Percentiles rank a stretch among this genome's conserved stretches.
Conservation (phyloP, 768 basidiomycete species). For the Boletellus ananas region DNA sequence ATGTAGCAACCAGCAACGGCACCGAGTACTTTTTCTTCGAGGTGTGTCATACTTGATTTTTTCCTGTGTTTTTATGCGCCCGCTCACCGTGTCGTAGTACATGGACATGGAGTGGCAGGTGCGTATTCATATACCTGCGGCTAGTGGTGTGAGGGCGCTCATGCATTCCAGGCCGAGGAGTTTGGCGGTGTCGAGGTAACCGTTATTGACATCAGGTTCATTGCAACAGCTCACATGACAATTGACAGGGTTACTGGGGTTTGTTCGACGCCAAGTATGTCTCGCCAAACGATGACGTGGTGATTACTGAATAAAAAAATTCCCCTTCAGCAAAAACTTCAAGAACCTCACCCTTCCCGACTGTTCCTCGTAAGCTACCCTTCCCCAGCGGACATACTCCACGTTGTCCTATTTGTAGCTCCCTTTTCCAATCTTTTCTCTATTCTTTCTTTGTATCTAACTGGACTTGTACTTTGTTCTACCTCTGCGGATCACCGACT, state of each 20-base stretch:
- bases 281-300: constrained; percentile 4
- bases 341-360: constrained; percentile 67
- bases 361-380: constrained; percentile 34
- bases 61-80: not conserved
- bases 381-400: not conserved
- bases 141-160: constrained; percentile 5
- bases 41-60: constrained; percentile 31
- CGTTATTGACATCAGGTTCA: constrained; percentile 1
- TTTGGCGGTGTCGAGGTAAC: constrained; percentile 78
- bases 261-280: constrained; percentile 57
- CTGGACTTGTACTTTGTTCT: constrained; percentile 19
- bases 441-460: constrained; percentile 14
- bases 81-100: constrained; percentile 36
- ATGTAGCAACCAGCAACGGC: constrained; percentile 64
- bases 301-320: constrained; percentile 21
- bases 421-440: not conserved
- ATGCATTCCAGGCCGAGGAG: constrained; percentile 40
- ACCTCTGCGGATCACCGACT: constrained; percentile 2
- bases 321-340: constrained; percentile 52
- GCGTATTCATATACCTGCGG: constrained; percentile 16
- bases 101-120: constrained; percentile 85
- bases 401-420: constrained; percentile 8
- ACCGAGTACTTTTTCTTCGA: constrained; percentile 90
- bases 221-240: constrained; percentile 2
- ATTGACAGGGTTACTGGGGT: constrained; percentile 54